These are phyloP conservation scores for Periconia macrospinosa DNA, from an alignment of 2,329 filamentous ascomycete species.

Conservation along the genomic window DNA sequence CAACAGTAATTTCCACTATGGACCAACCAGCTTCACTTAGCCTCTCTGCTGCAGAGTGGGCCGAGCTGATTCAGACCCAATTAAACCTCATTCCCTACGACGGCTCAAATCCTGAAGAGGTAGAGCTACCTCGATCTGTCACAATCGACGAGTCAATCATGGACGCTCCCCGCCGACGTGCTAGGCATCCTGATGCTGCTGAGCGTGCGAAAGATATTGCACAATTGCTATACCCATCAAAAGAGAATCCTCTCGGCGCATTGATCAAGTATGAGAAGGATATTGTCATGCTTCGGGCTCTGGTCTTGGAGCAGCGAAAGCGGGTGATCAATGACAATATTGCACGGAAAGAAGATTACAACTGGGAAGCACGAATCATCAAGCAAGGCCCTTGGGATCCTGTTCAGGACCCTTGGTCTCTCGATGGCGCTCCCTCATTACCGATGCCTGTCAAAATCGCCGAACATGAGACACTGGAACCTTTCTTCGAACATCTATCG, in stretches of 20 bases:
- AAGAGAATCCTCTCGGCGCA: conserved; percentile 15
- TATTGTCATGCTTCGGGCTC: conserved; percentile 22
- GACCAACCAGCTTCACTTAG: background rate
- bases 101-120: conserved; percentile 9
- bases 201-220: conserved; percentile 22
- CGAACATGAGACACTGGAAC: conserved; percentile 32
- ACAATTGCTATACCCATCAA: conserved; percentile 23
- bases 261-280: conserved; percentile 36
- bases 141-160: conserved; percentile 22
- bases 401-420: conserved; percentile 28
- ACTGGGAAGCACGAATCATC: conserved; percentile 30
- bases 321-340: conserved; percentile 17
- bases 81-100: conserved; percentile 9
- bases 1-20: conserved; percentile 7
- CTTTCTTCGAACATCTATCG: conserved; percentile 42
- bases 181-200: conserved; percentile 17
- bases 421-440: conserved; percentile 32
- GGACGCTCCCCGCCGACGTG: conserved; percentile 26
- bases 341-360: conserved; percentile 17
- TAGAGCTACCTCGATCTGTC: conserved; percentile 5
- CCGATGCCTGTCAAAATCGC: conserved; percentile 44
- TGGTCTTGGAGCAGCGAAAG: conserved; percentile 23
- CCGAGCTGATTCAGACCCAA: conserved; percentile 13
- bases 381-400: conserved; percentile 42
- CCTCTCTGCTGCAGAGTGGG: conserved; percentile 12